Conservation (phyloP, 305 asterid genomes). For the Coffea humblotiana region DNA sequence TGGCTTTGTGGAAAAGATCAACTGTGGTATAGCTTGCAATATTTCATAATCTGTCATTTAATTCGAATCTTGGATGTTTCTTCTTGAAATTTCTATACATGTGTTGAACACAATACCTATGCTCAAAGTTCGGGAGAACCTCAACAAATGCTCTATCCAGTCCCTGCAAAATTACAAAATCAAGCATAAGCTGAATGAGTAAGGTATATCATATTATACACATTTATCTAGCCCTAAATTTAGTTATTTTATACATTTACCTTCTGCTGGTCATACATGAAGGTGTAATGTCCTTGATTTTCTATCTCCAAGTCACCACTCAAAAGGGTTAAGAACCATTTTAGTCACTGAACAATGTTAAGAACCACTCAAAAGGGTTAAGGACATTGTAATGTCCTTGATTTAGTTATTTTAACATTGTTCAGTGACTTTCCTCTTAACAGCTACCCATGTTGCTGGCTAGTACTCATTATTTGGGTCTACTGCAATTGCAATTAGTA, state of each 20-base stretch:
- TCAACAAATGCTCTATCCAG: too few relatives aligned
- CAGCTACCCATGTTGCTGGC: not conserved
- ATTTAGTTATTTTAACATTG: not conserved
- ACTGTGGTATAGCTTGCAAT: not conserved
- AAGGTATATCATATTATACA: too few relatives aligned
- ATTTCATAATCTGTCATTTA: not conserved
- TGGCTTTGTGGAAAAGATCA: too few relatives aligned
- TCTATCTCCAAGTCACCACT: not conserved
- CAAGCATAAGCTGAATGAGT: too few relatives aligned
- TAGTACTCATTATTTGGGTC: not conserved
- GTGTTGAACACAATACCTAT: too few relatives aligned
- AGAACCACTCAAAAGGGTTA: not conserved
- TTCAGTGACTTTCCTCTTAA: not conserved
- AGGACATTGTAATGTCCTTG: not conserved
- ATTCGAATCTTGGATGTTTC: not conserved
- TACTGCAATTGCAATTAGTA: not conserved
- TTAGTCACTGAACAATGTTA: too few relatives aligned
- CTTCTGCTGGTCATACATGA: not conserved
- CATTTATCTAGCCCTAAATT: too few relatives aligned
- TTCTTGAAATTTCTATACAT: too few relatives aligned
- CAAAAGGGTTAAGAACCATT: not conserved
- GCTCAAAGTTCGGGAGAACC: too few relatives aligned
- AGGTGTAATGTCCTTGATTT: not conserved
- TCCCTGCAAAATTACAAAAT: too few relatives aligned
- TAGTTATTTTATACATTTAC: not conserved